Evolutionary conservation across 176 grass and related monocot species (phyloP), one percentile per base, ranked within the genome.

Genomic region (Bonia amplexicaulis): DNA sequence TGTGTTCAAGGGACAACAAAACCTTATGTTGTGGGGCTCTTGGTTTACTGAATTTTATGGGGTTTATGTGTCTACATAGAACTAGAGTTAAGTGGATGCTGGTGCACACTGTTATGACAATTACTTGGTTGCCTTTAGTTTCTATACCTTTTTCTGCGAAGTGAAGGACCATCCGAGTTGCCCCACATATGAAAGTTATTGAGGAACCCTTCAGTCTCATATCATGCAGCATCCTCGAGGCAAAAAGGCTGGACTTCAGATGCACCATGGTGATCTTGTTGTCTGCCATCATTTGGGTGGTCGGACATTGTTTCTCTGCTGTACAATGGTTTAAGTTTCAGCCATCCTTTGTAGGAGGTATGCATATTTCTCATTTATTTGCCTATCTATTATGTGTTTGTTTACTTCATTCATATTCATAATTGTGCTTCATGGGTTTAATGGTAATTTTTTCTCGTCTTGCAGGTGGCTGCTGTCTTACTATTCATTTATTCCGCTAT

Each of bases 31-130:
- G 81, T 91, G 33, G 69, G 88, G 84, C 69, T 83, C 60, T 91
- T 87, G 76, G 48, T 87, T 96, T 91, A 85, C 91, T 80, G 55
- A 85, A 77, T 90, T 78, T 79, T 91, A 83, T 60, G 80, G 69
- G 74, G 80, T 90, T 82, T 71, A 84, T 85, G 51, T 84, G 69
- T 84, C 77, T 53, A 66, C 89, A 76, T 89, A 92, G 87, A 89
- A 80, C 84, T 92, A 86, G 74, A 88, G 85, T 88, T 91, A 76
- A 91, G 71, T 82, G 75, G 84, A 55, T 89, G 53, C 77, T 84
- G 69, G 52, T 78, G 78, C 84, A 79, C 53, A 73, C 61, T 89
- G 69, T 85, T 89, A 71, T 87, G 67, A 72, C 86, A 72, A 80
- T 89, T 92, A 60, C 84, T 71, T 81, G 84, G 70, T 87, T 92